Evolutionary conservation across 2,329 filamentous ascomycete genomes (phyloP).

Genomic region (Pleomassaria siparia): DNA sequence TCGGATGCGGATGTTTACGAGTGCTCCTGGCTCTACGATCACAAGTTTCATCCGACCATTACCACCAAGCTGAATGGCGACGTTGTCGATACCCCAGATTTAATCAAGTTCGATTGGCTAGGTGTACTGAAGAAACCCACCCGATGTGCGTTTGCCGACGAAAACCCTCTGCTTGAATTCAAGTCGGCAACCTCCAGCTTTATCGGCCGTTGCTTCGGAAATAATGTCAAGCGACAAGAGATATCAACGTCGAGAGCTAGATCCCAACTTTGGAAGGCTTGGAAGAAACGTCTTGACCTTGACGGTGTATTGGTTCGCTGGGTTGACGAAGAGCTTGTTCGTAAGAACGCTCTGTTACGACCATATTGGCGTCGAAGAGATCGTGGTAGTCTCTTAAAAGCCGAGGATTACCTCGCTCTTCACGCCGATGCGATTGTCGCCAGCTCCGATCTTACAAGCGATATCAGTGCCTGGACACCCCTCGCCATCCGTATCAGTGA

Average conservation of each 20-base stretch:
- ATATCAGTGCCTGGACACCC: conserved; percentile 56
- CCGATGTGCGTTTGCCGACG: conserved; percentile 45
- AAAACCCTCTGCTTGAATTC: conserved; percentile 56
- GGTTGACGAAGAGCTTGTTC: conserved; percentile 44
- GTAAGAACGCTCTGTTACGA: conserved; percentile 36
- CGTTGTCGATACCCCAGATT: conserved; percentile 54
- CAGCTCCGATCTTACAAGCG: conserved; percentile 54
- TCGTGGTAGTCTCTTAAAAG: conserved; percentile 38
- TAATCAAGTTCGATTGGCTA: conserved; percentile 53
- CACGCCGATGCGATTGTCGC: conserved; percentile 55
- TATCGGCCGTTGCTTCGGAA: conserved; percentile 37
- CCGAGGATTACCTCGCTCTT: conserved; percentile 42
- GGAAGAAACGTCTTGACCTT: conserved; percentile 43
- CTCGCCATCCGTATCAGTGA: conserved; percentile 55
- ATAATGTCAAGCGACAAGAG: conserved; percentile 43
- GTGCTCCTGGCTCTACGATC: conserved; percentile 47
- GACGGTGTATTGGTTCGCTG: conserved; percentile 44
- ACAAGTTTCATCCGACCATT: conserved; percentile 44
- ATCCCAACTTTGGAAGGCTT: conserved; percentile 45
- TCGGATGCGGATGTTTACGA: conserved; percentile 56
- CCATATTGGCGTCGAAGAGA: conserved; percentile 44
- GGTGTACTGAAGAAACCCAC: conserved; percentile 44
- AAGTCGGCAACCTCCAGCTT: conserved; percentile 39
- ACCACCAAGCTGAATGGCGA: conserved; percentile 51
- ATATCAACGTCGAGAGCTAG: conserved; percentile 42